Evolutionary conservation across 345 rosid genomes (phyloP).

Genomic region (Aquilaria yunnanensis): DNA sequence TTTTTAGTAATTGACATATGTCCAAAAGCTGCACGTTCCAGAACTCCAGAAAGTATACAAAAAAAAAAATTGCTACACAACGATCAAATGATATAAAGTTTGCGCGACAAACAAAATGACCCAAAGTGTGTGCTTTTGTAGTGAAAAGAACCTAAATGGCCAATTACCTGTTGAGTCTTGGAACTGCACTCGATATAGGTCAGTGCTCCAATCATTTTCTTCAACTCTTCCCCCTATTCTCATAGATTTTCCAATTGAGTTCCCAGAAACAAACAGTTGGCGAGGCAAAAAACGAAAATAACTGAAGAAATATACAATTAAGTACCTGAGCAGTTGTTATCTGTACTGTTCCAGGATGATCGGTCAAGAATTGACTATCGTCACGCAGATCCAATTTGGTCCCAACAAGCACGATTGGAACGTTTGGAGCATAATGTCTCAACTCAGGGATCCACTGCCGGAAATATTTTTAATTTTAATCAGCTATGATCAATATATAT

Average conservation of each 20-base stretch:
- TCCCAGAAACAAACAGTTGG: neutral
- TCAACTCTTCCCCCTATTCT: slow-evolving; percentile 64
- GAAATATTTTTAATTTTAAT: neutral
- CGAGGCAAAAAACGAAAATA: neutral
- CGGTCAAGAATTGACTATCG: slow-evolving; percentile 48
- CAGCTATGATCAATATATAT: neutral
- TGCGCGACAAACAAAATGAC: no score
- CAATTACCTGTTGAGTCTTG: slow-evolving; percentile 68
- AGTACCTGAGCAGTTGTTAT: slow-evolving; percentile 59
- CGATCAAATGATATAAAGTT: no score
- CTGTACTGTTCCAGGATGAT: slow-evolving; percentile 57
- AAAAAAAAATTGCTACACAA: no score
- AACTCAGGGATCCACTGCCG: slow-evolving; percentile 83
- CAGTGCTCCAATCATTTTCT: slow-evolving; percentile 67
- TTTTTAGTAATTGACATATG: no score
- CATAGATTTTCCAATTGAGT: slow-evolving; percentile 9
- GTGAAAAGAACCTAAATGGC: no score
- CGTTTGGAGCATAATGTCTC: slow-evolving; percentile 67
- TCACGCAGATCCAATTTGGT: slow-evolving; percentile 75
- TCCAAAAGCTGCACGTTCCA: no score
- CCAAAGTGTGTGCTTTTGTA: no score
- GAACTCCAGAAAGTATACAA: no score
- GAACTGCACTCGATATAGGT: slow-evolving; percentile 76
- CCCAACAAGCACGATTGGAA: slow-evolving; percentile 74
- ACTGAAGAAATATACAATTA: neutral